Base-by-base conservation (phyloP, 2,329 filamentous ascomycete species). In the Cercospora beticola region DNA sequence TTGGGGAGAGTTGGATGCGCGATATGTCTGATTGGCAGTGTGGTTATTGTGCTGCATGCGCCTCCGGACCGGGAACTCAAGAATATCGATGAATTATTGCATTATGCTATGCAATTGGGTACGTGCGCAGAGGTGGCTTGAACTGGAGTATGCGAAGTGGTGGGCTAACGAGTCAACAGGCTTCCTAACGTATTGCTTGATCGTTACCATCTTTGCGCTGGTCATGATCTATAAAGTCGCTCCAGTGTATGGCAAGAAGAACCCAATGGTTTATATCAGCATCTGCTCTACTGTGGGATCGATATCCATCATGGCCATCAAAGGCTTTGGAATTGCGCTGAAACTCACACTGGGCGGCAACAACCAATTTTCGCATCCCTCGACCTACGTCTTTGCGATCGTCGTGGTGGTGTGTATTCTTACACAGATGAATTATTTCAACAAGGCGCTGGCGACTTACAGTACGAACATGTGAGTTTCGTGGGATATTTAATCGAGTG, bases 361-460 rank as follows among this genome's bases (percentile, higher is more conserved):
- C 81, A 99, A 99, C 81, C 95, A 99, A 81, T 97, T 99, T 80
- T 89, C 88, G 5, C 92, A 97, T 75, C 92, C 96, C 2, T 97
- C 93, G 61, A 99, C 96, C 68, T 99, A 99, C 76, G 94, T 97
- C 71, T 99, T 99, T 80, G 90, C 94, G 81, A 97, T 99, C 73
- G 88, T 98, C 72, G 95, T 94, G 0, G 86, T 86, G 3, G 92
- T 97, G 72, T 99, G 95, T 84, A 98, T 99, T 78, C 81, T 99
- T 74, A 97, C 94, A 8, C 95, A 99, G 85, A 98, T 99, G 95
- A 99, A 99, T 82, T 99, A 99, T 82, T 97, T 99, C 82, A 99
- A 99, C 86, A 99, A 99, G 82, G 95, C 95, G 7, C 84, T 99
- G 69, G 96, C 93, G 80, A 93, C 96, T 77, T 99, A 98, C 82